Evolutionary conservation across 2,329 filamentous ascomycete species (phyloP).

Genomic region (Alternaria sp.): DNA sequence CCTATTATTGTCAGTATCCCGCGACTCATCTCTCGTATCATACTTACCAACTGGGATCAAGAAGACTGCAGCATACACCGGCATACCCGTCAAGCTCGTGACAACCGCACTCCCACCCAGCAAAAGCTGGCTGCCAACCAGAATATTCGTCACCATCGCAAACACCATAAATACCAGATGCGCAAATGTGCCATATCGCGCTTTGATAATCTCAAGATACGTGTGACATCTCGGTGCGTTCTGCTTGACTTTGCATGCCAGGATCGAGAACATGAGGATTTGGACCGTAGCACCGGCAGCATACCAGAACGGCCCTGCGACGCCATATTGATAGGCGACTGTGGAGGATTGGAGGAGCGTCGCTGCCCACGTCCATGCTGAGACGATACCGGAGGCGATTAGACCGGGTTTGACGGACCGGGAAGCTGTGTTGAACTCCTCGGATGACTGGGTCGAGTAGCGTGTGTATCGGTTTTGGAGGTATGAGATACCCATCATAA

Average conservation of each 20-base stretch:
- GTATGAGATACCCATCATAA: conserved; percentile 46
- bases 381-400: conserved; percentile 56
- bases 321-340: conserved; percentile 40
- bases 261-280: conserved; percentile 53
- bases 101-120: conserved; percentile 54
- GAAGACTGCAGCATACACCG: conserved; percentile 53
- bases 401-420: conserved; percentile 54
- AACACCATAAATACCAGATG: conserved; percentile 53
- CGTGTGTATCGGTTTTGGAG: conserved; percentile 45
- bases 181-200: conserved; percentile 47
- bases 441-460: conserved; percentile 52
- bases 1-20: conserved; percentile 25
- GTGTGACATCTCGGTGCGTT: conserved; percentile 51
- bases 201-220: conserved; percentile 52
- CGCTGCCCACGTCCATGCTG: conserved; percentile 58
- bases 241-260: conserved; percentile 53
- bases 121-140: conserved; percentile 52
- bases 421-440: conserved; percentile 58
- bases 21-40: background rate
- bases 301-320: conserved; percentile 48
- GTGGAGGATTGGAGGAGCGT: conserved; percentile 44
- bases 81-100: conserved; percentile 52
- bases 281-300: conserved; percentile 53
- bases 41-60: conserved; percentile 50
- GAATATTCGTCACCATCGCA: conserved; percentile 52